Conservation (phyloP, 2,329 filamentous ascomycete species). For the Stachybotrys echinatus region DNA sequence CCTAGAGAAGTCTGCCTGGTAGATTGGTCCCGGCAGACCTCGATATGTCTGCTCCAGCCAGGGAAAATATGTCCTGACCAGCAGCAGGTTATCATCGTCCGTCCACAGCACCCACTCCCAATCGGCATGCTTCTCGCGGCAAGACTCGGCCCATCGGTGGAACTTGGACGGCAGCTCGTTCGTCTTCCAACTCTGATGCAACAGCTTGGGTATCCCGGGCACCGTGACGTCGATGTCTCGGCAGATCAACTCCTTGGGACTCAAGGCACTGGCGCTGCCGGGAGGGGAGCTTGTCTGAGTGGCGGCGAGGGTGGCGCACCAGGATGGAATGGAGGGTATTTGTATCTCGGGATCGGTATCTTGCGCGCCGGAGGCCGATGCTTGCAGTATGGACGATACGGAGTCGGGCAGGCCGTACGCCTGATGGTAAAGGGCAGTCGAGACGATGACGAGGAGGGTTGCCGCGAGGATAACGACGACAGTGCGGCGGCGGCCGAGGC, state of each 20-base stretch:
- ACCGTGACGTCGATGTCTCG: background rate
- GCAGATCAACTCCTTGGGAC: constrained; percentile 5
- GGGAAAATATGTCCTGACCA: constrained; percentile 24
- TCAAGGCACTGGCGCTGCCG: constrained; percentile 5
- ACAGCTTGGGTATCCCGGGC: constrained; percentile 29
- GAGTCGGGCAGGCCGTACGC: too few species aligned
- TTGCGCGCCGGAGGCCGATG: too few species aligned
- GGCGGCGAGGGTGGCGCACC: too few species aligned
- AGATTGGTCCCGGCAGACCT: constrained; percentile 22
- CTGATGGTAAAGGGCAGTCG: too few species aligned
- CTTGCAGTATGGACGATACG: too few species aligned
- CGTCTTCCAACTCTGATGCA: constrained; percentile 22
- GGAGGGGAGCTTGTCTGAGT: too few species aligned
- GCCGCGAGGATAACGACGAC: too few species aligned
- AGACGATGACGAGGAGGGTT: too few species aligned
- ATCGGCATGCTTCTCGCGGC: constrained; percentile 20
- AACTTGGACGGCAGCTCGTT: constrained; percentile 18
- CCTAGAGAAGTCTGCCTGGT: constrained; percentile 23
- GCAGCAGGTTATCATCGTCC: constrained; percentile 26
- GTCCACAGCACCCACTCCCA: constrained; percentile 32
- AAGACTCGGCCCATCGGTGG: constrained; percentile 23
- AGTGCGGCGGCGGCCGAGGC: too few species aligned
- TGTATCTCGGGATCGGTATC: too few species aligned
- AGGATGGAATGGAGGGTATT: too few species aligned
- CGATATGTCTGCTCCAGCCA: too few species aligned